These are phyloP conservation scores for Stemphylium lycopersici DNA, from an alignment of 2,329 filamentous ascomycete species.

Conservation along the genomic window DNA sequence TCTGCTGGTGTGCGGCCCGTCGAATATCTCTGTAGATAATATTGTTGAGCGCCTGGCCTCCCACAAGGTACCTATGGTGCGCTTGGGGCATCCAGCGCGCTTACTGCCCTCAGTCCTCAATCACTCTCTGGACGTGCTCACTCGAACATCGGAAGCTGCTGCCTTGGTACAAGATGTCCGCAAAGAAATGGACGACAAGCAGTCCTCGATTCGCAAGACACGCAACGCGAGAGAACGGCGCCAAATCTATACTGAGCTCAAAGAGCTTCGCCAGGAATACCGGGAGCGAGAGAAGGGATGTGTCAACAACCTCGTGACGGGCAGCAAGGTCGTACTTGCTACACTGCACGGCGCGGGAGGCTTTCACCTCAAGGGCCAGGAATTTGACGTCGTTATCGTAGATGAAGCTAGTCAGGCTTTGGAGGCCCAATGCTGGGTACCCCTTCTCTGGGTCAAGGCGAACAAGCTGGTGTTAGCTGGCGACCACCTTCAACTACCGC, in stretches of 20 bases:
- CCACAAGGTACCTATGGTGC: constrained; percentile 83
- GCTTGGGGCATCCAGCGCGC: constrained; percentile 90
- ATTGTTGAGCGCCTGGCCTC: constrained; percentile 90
- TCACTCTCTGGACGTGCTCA: constrained; percentile 90
- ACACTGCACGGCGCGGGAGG: constrained; percentile 93
- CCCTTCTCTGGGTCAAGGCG: constrained; percentile 71
- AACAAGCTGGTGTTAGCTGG: constrained; percentile 89
- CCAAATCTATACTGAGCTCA: constrained; percentile 83
- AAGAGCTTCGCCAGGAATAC: constrained; percentile 85
- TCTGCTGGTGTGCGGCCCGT: constrained; percentile 92
- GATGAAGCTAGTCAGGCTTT: constrained; percentile 96
- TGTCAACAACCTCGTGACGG: constrained; percentile 73
- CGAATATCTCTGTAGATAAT: constrained; percentile 97
- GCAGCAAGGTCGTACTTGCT: constrained; percentile 86
- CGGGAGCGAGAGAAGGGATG: constrained; percentile 83
- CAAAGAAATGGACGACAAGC: constrained; percentile 90
- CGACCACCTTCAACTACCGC: constrained; percentile 91
- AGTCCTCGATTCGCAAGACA: constrained; percentile 86
- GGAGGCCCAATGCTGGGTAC: constrained; percentile 97
- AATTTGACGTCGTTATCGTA: constrained; percentile 92
- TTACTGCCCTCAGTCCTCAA: constrained; percentile 85
- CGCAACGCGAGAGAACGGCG: constrained; percentile 78
- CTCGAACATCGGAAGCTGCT: constrained; percentile 86
- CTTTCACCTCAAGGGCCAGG: constrained; percentile 76
- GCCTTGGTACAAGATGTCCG: constrained; percentile 88